Evolutionary conservation across 179 eudicot species (phyloP).

Genomic region (Drosera spatulata): DNA sequence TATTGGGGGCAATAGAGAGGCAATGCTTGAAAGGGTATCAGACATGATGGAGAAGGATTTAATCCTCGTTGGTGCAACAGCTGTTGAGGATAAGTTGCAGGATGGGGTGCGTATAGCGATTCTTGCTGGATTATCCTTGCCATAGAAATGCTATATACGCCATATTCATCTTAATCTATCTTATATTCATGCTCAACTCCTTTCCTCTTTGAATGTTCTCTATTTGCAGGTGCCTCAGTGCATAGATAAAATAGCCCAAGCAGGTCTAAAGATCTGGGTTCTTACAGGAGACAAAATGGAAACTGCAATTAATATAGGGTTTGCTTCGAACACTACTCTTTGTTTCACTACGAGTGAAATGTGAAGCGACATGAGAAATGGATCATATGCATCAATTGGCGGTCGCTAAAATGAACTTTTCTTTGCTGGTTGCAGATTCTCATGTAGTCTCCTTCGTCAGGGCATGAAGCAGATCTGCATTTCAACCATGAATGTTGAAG

Average conservation of each 20-base stretch:
- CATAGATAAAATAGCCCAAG: constrained; percentile 98
- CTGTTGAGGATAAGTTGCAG: constrained; percentile 97
- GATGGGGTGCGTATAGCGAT: constrained; percentile 42
- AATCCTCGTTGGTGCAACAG: constrained; percentile 6
- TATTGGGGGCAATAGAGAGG: too few species aligned
- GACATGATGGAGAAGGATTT: too few species aligned
- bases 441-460: constrained; percentile 96
- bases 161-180: constrained; percentile 1
- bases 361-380: not conserved
- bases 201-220: not conserved
- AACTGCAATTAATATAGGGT: constrained; percentile 99
- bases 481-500: constrained; percentile 43
- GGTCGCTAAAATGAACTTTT: not conserved
- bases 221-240: constrained; percentile 81
- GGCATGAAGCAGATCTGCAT: constrained; percentile 97
- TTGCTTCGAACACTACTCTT: constrained; percentile 10
- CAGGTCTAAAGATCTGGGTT: constrained; percentile 99
- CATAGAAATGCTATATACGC: not conserved
- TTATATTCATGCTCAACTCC: not conserved
- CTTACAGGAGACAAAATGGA: constrained; percentile 99
- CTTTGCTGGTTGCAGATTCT: constrained; percentile 46
- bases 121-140: not conserved
- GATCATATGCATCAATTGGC: not conserved
- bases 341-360: too few species aligned
- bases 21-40: too few species aligned